phyloP scores from a whole-genome alignment of 495 filamentous ascomycete genomes.

The Chaetomidium leptoderma region DNA sequence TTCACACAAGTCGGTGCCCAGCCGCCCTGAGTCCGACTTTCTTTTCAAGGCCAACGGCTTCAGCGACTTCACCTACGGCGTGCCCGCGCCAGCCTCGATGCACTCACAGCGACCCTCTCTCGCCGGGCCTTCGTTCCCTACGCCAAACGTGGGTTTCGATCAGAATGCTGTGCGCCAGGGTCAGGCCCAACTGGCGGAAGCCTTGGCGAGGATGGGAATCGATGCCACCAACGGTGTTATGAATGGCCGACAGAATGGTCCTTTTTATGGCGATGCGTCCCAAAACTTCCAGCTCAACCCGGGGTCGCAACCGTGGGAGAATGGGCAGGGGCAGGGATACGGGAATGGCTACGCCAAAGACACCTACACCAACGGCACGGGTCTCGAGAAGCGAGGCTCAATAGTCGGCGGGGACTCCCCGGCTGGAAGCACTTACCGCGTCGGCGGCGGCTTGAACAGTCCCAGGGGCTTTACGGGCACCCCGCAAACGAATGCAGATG shows the following conservation, averaged over 20 bases:
- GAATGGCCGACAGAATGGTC: constrained; percentile 9
- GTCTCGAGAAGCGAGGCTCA: constrained; percentile 19
- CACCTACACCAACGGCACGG: constrained; percentile 8
- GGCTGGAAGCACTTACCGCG: constrained; percentile 51
- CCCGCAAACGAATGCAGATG: constrained; percentile 41
- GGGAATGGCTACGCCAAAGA: constrained; percentile 8
- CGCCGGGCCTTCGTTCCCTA: constrained; percentile 14
- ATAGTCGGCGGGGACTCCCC: constrained; percentile 43
- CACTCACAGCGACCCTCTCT: constrained; percentile 32
- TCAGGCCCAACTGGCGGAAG: constrained; percentile 16
- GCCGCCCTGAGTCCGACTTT: constrained; percentile 30
- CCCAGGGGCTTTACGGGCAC: constrained; percentile 54
- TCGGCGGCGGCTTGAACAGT: constrained; percentile 42
- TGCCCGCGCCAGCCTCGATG: neutral
- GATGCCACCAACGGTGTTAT: constrained; percentile 5
- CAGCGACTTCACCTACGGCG: constrained; percentile 16
- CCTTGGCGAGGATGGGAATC: constrained; percentile 12
- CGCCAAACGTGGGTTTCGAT: constrained; percentile 9
- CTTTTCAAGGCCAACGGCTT: constrained; percentile 14
- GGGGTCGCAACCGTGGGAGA: constrained; percentile 37
- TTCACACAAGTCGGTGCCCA: constrained; percentile 33
- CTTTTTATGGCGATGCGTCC: constrained; percentile 8
- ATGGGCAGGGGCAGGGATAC: constrained; percentile 26
- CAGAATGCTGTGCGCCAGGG: constrained; percentile 10
- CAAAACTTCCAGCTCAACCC: constrained; percentile 37